phyloP scores from a whole-genome alignment of 1,284 basidiomycete genomes.

The Neonothopanus nambi region DNA sequence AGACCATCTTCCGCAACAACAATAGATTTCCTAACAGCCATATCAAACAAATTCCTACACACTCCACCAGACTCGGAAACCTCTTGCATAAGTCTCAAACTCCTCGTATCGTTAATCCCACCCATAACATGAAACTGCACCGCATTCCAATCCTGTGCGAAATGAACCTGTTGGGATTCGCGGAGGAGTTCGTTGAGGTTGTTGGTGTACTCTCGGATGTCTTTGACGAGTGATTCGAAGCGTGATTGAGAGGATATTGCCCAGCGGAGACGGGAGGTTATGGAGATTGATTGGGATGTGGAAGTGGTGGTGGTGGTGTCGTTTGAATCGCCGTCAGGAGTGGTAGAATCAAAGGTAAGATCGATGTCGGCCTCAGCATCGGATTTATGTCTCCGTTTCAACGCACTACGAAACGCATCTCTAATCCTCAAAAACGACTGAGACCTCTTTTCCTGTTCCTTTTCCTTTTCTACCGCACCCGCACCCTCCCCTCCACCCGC shows the following conservation, averaged over 20 bases:
- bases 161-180: slow-evolving; percentile 2
- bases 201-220: slow-evolving; percentile 8
- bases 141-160: slow-evolving; percentile 4
- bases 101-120: slow-evolving; percentile 2
- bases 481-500: neutral
- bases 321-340: neutral
- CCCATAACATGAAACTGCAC: slow-evolving; percentile 1
- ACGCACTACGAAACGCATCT: too few relatives aligned
- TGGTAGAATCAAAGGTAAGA: too few relatives aligned
- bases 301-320: neutral
- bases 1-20: neutral
- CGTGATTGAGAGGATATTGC: slow-evolving; percentile 10
- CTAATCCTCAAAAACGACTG: too few relatives aligned
- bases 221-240: slow-evolving; percentile 6
- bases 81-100: slow-evolving; percentile 3
- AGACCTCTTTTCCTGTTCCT: too few relatives aligned
- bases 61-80: neutral
- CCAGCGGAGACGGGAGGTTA: slow-evolving; percentile 11
- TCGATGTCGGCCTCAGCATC: neutral
- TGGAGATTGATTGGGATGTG: neutral
- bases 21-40: slow-evolving; percentile 13
- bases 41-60: slow-evolving; percentile 5
- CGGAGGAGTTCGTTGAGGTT: slow-evolving; percentile 11
- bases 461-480: too few relatives aligned
- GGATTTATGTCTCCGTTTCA: neutral